Evolutionary conservation across 352 stramenopile genomes (phyloP).

Genomic region (Blastocystis sp.): DNA sequence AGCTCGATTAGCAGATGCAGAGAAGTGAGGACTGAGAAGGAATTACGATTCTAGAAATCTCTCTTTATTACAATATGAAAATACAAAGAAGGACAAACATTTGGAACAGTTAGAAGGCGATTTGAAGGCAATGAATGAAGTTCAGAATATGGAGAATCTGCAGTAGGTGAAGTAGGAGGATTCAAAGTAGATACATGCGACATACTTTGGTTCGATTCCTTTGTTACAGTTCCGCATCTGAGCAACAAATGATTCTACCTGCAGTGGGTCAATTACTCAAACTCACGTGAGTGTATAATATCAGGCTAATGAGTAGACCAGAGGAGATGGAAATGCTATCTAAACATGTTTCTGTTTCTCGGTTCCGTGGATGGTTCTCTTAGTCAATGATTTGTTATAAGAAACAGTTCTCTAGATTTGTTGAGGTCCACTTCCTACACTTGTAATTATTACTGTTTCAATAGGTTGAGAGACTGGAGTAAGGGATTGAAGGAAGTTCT

Average conservation of each 20-base stretch:
- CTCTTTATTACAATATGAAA: conserved; percentile 36
- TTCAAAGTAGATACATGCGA: neutral
- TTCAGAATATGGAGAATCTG: conserved; percentile 40
- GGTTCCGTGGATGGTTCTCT: conserved; percentile 12
- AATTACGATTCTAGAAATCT: neutral
- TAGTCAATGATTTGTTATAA: neutral
- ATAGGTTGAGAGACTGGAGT: neutral
- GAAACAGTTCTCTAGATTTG: neutral
- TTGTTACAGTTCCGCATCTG: conserved; percentile 16
- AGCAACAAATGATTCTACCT: conserved; percentile 43
- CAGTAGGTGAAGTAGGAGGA: neutral
- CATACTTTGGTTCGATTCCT: conserved; percentile 46
- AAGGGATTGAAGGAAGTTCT: no score
- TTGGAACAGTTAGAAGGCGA: conserved; percentile 44
- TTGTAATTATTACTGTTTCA: neutral
- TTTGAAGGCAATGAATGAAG: conserved; percentile 25
- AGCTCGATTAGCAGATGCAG: neutral
- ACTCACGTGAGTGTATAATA: neutral
- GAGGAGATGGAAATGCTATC: conserved; percentile 31
- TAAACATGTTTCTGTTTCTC: neutral
- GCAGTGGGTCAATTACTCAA: conserved; percentile 19
- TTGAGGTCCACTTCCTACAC: neutral
- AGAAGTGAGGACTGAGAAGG: neutral
- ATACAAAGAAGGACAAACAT: conserved; percentile 12
- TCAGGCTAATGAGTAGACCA: neutral